Evolutionary conservation across 805 yeast species (phyloP), one percentile per base, ranked within the genome.

Genomic region (Naumovozyma castellii): DNA sequence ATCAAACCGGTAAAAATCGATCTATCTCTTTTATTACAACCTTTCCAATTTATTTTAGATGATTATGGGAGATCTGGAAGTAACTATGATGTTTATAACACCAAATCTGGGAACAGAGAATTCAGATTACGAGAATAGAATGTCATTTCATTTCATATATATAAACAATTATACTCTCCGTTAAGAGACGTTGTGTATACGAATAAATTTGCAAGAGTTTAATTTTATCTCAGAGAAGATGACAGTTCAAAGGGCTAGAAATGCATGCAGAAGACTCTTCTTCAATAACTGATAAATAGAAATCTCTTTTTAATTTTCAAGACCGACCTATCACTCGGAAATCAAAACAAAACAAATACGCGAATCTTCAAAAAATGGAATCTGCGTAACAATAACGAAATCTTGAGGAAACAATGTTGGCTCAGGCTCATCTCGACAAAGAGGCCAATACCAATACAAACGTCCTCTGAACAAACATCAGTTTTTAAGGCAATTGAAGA

Each of bases 71-170:
- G 44, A 3, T 43, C 40, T 18, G 40, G 40, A 22, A 34, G 46
- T 3, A 43, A 45, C 9, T 53, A 43, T 30, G 43, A 46, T n/a
- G 41, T 50, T 18, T 30, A 36, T 3, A 42, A 38, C 14, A 45
- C 41, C 2, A 17, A 34, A 10, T 53, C 46, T 37, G 54, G 54
- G 1, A 51, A 49, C 35, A 45, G 49, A n/a, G 61, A 56, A 37
- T 57, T 45, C 33, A 51, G 52, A 2, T 36, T 49, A 9, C 20
- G 27, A 22, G 10, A 22, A 22, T 22, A 10, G n/a, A n/a, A n/a
- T n/a, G n/a, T n/a, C n/a, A 22, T 22, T 10, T 22, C 10, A 22
- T 6, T 22, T 6, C 27, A 22, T 22, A 22, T 22, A 22, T 22
- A n/a, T n/a, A n/a, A n/a, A n/a, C n/a, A n/a, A n/a, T n/a, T n/a